A percentile compares a stretch with the other conserved stretches of the same genome.
Evolutionary conservation across 371 early-diverging fungal species (phyloP).

Genomic region (Neoconidiobolus thromboides): DNA sequence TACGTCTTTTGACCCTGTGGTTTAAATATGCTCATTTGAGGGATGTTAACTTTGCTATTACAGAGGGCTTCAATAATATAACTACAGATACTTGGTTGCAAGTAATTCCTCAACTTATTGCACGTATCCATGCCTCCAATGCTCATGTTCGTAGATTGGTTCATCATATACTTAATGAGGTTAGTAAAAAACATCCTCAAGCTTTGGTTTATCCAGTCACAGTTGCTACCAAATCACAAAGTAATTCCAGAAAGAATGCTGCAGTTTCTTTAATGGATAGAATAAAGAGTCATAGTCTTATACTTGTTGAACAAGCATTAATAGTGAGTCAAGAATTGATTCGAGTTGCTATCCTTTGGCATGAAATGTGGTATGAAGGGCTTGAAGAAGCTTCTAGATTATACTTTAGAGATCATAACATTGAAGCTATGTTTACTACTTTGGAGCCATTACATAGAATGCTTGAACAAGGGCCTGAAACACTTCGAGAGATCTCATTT

Average conservation of each 20-base stretch:
- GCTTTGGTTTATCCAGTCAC: conserved; percentile 90
- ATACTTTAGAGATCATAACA: conserved; percentile 73
- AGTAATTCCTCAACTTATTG: conserved; percentile 96
- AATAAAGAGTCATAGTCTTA: conserved; percentile 63
- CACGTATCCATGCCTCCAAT: conserved; percentile 76
- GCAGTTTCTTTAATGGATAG: conserved; percentile 85
- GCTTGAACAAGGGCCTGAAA: conserved; percentile 82
- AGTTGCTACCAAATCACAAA: conserved; percentile 88
- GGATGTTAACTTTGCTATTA: conserved; percentile 72
- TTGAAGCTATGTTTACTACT: conserved; percentile 80
- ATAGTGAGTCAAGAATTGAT: conserved; percentile 93
- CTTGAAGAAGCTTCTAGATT: conserved; percentile 78
- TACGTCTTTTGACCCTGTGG: conserved; percentile 87
- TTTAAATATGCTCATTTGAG: conserved; percentile 85
- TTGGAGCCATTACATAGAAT: conserved; percentile 79
- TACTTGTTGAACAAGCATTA: conserved; percentile 82
- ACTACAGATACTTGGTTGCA: conserved; percentile 93
- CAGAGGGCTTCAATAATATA: conserved; percentile 75
- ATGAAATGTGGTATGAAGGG: conserved; percentile 96
- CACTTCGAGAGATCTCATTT: conserved; percentile 84
- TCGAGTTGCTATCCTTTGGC: conserved; percentile 89
- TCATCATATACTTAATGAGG: conserved; percentile 74
- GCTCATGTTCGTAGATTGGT: conserved; percentile 70
- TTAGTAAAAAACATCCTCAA: conserved; percentile 92
- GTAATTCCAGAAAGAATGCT: conserved; percentile 49